Evolutionary conservation across 768 basidiomycete genomes (phyloP), one percentile per base, ranked within the genome.

Genomic region (Amanita rubescens): DNA sequence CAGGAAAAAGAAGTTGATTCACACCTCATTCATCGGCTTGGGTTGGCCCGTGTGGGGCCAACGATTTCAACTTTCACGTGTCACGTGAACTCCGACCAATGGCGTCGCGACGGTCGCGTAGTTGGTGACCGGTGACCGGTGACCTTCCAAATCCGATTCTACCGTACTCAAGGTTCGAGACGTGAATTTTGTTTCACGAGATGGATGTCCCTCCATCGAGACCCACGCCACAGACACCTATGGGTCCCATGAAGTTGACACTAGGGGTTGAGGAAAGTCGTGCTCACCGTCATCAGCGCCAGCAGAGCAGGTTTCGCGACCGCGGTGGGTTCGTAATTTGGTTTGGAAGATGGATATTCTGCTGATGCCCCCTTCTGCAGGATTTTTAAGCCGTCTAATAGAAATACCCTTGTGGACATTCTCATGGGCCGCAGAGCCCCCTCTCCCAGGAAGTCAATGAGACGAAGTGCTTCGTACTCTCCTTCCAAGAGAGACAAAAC

Each of bases 251-350:
- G 2, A 37, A 53, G 22, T 17, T 46, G 24, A 27, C 52, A 34
- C 43, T 53, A 14, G 44, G 43, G 3, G 44, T 53, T 11, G 77
- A 82, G 48, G 82, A 81, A 49, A 87, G 85, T 61, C 74, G 82
- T 27, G 75, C 76, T 0, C 69, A 82, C 45, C 79, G 86, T 41
- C 62, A 80, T 14, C 74, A 84, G 61, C 76, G 84, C 38, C 81
- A 81, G 55, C 80, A 86, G 58, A 74, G 83, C 32, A 72, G 85
- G 22, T 83, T 85, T 65, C 76, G 85, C 50, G 82, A 86, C 65
- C 77, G 82, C 51, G 82, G 82, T 54, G 82, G 82, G 82, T 83
- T 27, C 56, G 79, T 69, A 37, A 34, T 17, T 46, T 14, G 12
- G 30, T 39, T 6, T 30, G 10, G 52, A 34, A 39, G 22, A 4